Base-by-base conservation (phyloP, 768 basidiomycete genomes). In the Leccinum disarticulatum region DNA sequence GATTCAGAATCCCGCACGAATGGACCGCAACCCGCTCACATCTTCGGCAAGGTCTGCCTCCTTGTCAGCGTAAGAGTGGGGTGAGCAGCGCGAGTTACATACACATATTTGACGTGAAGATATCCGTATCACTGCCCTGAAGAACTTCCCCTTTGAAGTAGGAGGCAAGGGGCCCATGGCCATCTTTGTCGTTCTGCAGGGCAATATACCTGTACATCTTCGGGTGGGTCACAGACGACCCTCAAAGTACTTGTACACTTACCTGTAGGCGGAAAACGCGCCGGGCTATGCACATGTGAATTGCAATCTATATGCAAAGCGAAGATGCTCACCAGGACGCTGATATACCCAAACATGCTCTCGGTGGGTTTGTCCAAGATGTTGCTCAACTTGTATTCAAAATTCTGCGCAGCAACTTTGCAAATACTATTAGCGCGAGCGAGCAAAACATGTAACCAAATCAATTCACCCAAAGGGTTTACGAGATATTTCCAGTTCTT, bases 41-140 rank as follows among this genome's bases (percentile, higher is more conserved):
- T 95, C 93, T 76, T 95, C 93, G 28, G 93, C 93, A 38, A 95
- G 83, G 70, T 95, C 91, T 93, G 60, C 50, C 56, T n/a, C 41
- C 11, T 19, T 59, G 38, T 64, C 57, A 68, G 60, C 28, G 57
- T 51, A 58, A 36, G 43, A 55, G 17, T 36, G 43, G 1, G 13
- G 2, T 36, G 43, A 22, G n/a, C 6, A 52, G 33, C 17, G 30
- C 6, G 49, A 56, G 2, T 30, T 3, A 80, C 87, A 55, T 75
- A 91, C 90, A 98, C 94, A 96, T 96, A 68, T 97, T 97, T 8
- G 94, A 94, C 5, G 93, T 95, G 73, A 95, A 95, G 49, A 96
- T 93, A 68, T 95, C 93, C 0, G 92, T 90, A 68, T 92, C 90
- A 30, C 86, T 83, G 10, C 91, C 92, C 64, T 90, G 87, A 27